Base-by-base conservation (phyloP, 2,329 filamentous ascomycete genomes). In the Orbilia blumenaviensis region DNA sequence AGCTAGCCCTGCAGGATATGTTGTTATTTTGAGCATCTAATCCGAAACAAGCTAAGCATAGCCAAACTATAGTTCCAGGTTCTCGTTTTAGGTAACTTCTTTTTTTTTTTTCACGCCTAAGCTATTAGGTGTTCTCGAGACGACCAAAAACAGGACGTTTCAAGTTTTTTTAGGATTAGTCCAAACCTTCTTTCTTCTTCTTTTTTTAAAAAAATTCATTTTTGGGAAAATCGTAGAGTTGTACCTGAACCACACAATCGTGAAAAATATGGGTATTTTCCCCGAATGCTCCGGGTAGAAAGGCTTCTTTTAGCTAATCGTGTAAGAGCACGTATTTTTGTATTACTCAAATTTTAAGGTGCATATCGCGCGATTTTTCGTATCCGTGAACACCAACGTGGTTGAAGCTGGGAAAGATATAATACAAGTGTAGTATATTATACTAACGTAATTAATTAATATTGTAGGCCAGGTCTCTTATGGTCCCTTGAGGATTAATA, bases 281-380 rank as follows among this genome's bases (percentile, higher is more conserved):
- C 48, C 36, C 64, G 38, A 76, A 75, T 76, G 58, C 72, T 63
- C 60, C 72, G 72, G 64, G 52, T 76, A 60, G 64, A 66, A 46
- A 34, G 10, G 14, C 72, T 68, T 44, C 34, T 60, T 76, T 41
- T 18, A 38, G 48, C 12, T 23, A 27, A 16, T 38, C 34, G 58
- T 23, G n/a, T 27, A 36, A 36, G 63, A 38, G 25, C 61, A 44
- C 38, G 12, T 3, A 18, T 56, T 14, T n/a, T 25, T 34, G 10
- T 25, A 34, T 16, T 36, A 42, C 48, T 18, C 34, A 46, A 32
- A 27, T 32, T 34, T 74, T 62, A 62, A 44, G 18, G n/a, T n/a
- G n/a, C n/a, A n/a, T n/a, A n/a, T n/a, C n/a, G n/a, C n/a, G n/a
- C n/a, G n/a, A n/a, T n/a, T n/a, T n/a, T n/a, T n/a, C n/a, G n/a